Evolutionary conservation across 805 yeast species (phyloP).

Genomic region (Starmerella floricola): DNA sequence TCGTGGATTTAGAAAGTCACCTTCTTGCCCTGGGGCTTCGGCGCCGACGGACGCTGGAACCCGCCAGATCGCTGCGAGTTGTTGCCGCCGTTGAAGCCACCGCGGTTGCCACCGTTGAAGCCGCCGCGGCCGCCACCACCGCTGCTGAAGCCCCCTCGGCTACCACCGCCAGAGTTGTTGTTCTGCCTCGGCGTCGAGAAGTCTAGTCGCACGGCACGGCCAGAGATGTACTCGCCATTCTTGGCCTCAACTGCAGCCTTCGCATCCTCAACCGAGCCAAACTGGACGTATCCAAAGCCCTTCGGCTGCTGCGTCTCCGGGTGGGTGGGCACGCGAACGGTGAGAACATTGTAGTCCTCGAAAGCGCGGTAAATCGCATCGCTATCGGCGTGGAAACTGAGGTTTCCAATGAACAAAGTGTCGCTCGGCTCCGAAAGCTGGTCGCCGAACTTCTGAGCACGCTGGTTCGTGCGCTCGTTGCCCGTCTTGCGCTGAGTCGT

Average conservation of each 20-base stretch:
- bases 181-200: slow-evolving; percentile 80
- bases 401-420: slow-evolving; percentile 90
- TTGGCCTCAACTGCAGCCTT: slow-evolving; percentile 72
- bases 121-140: slow-evolving; percentile 22
- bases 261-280: slow-evolving; percentile 76
- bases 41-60: background rate
- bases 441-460: slow-evolving; percentile 88
- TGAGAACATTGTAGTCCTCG: slow-evolving; percentile 58
- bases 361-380: slow-evolving; percentile 65
- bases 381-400: slow-evolving; percentile 80
- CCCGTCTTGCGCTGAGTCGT: slow-evolving; percentile 55
- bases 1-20: slow-evolving; percentile 14
- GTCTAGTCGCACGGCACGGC: slow-evolving; percentile 91
- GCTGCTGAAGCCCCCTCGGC: slow-evolving; percentile 21
- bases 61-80: too few relatives aligned
- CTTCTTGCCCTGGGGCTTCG: slow-evolving; percentile 22
- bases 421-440: slow-evolving; percentile 85
- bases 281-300: slow-evolving; percentile 98
- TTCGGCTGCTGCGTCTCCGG: slow-evolving; percentile 98
- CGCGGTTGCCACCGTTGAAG: slow-evolving; percentile 20
- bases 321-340: slow-evolving; percentile 93
- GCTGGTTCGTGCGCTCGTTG: slow-evolving; percentile 45
- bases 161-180: slow-evolving; percentile 29
- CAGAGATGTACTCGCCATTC: slow-evolving; percentile 80
- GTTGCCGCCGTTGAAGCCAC: slow-evolving; percentile 1